Evolutionary conservation across 2,329 filamentous ascomycete species (phyloP), one percentile per base, ranked within the genome.

Genomic region (Diaporthe citrichinensis): DNA sequence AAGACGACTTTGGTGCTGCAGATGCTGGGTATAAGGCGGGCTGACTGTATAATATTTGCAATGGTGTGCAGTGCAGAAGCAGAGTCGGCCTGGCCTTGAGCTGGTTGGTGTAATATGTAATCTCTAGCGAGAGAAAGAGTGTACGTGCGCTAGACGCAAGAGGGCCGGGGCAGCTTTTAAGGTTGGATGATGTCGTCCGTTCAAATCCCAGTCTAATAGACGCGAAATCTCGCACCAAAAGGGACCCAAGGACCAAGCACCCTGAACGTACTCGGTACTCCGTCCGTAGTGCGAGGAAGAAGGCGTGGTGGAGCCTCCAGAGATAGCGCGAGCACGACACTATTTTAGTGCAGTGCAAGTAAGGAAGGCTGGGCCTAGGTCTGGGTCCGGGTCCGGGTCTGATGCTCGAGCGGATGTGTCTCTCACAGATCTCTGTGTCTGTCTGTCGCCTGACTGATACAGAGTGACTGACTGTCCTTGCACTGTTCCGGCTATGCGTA

Each of bases 291-390:
- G 72, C 74, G 68, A 76, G 72, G 69, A 65, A 74, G 72, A 74
- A 71, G 65, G 72, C 72, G 57, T 69, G 59, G 75, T 76, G 75
- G 75, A 71, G 67, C 75, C 68, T 65, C 58, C 51, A 41, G 62
- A 76, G 75, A 74, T 74, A 76, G 75, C 75, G 72, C 57, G 62
- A 62, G 46, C 74, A 74, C 62, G 71, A 76, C 71, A 68, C 75
- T 76, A 76, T 68, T 61, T 62, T 76, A 76, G 75, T 74, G 75
- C 75, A 51, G 75, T 76, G 75, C 62, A 76, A 74, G 75, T 76
- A 74, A 74, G 75, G 53, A 67, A 59, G 75, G 57, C 74, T 53
- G 71, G 71, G 72, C 51, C 74, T 74, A 31, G 71, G 39, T 71
- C 73, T 65, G 46, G 44, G 53, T 71, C 68, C 53, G 68, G 53